A percentile compares a stretch with the other conserved stretches of the same genome.
These are phyloP conservation scores for Hanseniaspora taiwanica DNA, from an alignment of 805 yeast species.

Conservation along the genomic window DNA sequence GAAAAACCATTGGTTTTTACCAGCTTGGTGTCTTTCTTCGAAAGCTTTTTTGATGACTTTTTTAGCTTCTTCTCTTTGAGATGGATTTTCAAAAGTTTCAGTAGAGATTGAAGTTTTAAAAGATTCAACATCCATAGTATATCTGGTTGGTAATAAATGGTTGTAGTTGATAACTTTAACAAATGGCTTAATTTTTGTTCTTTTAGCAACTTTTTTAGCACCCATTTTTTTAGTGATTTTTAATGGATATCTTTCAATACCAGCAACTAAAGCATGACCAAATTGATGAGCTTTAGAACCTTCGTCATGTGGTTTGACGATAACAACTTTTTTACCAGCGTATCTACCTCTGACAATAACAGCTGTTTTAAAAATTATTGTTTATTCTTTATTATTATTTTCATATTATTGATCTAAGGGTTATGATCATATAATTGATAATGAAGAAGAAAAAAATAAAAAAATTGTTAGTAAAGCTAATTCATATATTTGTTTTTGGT, in stretches of 20 bases:
- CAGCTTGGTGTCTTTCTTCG: slow-evolving; percentile 98
- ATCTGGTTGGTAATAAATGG: slow-evolving; percentile 99
- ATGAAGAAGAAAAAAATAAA: slow-evolving; percentile 1
- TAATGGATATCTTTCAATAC: slow-evolving; percentile 96
- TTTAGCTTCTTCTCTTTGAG: slow-evolving; percentile 98
- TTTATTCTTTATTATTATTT: background rate
- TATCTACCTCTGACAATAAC: slow-evolving; percentile 99
- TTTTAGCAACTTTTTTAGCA: slow-evolving; percentile 92
- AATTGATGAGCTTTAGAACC: slow-evolving; percentile 98
- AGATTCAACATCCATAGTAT: slow-evolving; percentile 92
- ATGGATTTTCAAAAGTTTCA: slow-evolving; percentile 93
- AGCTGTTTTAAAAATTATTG: slow-evolving; percentile 38
- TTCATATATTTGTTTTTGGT: background rate
- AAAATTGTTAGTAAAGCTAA: slow-evolving; percentile 6
- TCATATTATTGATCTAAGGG: too few species aligned
- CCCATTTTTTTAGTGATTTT: slow-evolving; percentile 92
- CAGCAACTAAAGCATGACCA: slow-evolving; percentile 99
- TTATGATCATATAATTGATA: background rate
- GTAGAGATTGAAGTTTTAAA: slow-evolving; percentile 84
- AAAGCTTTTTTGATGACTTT: slow-evolving; percentile 97
- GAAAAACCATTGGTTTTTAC: slow-evolving; percentile 99
- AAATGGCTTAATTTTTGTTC: slow-evolving; percentile 97
- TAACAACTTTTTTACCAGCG: slow-evolving; percentile 99
- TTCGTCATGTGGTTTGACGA: slow-evolving; percentile 95
- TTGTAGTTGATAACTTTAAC: slow-evolving; percentile 98